Percentiles rank a stretch among this genome's conserved stretches.
These are phyloP conservation scores for Kwoniella mangroviensis DNA, from an alignment of 768 basidiomycete genomes.

Conservation along the genomic window DNA sequence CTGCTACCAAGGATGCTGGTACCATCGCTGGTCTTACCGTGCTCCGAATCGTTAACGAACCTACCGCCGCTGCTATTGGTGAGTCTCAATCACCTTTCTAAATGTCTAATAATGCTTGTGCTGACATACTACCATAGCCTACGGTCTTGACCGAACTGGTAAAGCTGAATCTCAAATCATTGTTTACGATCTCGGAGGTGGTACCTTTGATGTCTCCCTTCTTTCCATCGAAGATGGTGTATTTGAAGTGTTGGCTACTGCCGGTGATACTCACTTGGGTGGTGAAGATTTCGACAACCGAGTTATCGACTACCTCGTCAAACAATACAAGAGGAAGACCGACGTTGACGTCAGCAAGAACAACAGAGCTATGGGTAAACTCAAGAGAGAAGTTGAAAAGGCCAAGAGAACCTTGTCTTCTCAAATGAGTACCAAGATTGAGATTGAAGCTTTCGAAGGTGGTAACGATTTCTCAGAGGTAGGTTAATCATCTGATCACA, in stretches of 20 bases:
- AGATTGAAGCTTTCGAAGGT: conserved; percentile 94
- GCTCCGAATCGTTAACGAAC: conserved; percentile 98
- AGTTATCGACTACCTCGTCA: conserved; percentile 93
- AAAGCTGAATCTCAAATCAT: conserved; percentile 89
- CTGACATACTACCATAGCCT: conserved; percentile 60
- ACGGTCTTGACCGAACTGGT: conserved; percentile 96
- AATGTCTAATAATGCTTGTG: too few relatives aligned
- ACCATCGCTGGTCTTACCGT: conserved; percentile 92
- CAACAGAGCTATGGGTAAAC: conserved; percentile 82
- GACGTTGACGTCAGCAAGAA: conserved; percentile 80
- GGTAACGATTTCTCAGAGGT: conserved; percentile 95
- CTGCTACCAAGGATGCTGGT: conserved; percentile 97
- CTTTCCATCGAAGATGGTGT: conserved; percentile 96
- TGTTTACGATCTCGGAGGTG: conserved; percentile 98
- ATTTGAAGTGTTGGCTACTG: conserved; percentile 97
- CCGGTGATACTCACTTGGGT: conserved; percentile 97
- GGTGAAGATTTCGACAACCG: conserved; percentile 99
- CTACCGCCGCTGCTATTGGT: conserved; percentile 94
- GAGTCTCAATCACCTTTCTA: conserved; percentile 18
- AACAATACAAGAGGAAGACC: conserved; percentile 95
- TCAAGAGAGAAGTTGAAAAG: conserved; percentile 92
- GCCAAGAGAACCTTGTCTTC: conserved; percentile 90
- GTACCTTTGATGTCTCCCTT: conserved; percentile 97
- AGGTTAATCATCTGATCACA: conserved; percentile 1
- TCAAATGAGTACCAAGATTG: conserved; percentile 87